Evolutionary conservation across 2,329 filamentous ascomycete genomes (phyloP).

Genomic region (Curvularia hawaiiensis): DNA sequence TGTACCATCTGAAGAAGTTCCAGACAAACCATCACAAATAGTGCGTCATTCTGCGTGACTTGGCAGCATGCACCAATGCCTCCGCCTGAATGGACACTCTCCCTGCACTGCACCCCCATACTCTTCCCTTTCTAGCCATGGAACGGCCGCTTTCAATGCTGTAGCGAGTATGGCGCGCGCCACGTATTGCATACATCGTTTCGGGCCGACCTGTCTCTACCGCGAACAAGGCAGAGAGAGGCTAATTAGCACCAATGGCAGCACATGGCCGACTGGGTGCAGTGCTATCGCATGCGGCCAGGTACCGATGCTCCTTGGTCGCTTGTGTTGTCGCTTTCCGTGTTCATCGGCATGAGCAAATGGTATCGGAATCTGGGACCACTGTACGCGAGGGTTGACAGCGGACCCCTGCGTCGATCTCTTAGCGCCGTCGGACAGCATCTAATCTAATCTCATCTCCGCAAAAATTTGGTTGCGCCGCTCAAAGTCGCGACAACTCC

Average conservation of each 20-base stretch:
- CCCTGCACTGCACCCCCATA: slow-evolving; percentile 15
- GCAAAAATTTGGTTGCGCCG: slow-evolving; percentile 20
- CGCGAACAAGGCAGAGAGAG: not conserved
- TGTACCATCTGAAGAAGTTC: not conserved
- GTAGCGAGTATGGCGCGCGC: slow-evolving; percentile 11
- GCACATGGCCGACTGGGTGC: not conserved
- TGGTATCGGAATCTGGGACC: not conserved
- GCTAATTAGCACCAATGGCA: not conserved
- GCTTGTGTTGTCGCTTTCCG: not conserved
- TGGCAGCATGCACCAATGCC: slow-evolving; percentile 21
- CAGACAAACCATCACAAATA: slow-evolving; percentile 4
- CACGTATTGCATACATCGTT: slow-evolving; percentile 14
- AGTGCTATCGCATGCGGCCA: not conserved
- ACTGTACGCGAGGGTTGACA: not conserved
- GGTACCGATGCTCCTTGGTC: not conserved
- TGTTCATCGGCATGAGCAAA: not conserved
- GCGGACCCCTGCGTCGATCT: slow-evolving; percentile 29
- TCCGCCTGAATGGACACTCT: slow-evolving; percentile 20
- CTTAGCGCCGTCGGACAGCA: slow-evolving; percentile 21
- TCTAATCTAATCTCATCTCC: slow-evolving; percentile 36
- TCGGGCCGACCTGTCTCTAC: slow-evolving; percentile 4
- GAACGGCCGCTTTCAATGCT: slow-evolving; percentile 8
- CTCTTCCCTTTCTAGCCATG: slow-evolving; percentile 16
- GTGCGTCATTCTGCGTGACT: slow-evolving; percentile 22
- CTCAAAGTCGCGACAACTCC: slow-evolving; percentile 14